Evolutionary conservation across 768 basidiomycete genomes (phyloP).

Genomic region (Lactarius vividus): DNA sequence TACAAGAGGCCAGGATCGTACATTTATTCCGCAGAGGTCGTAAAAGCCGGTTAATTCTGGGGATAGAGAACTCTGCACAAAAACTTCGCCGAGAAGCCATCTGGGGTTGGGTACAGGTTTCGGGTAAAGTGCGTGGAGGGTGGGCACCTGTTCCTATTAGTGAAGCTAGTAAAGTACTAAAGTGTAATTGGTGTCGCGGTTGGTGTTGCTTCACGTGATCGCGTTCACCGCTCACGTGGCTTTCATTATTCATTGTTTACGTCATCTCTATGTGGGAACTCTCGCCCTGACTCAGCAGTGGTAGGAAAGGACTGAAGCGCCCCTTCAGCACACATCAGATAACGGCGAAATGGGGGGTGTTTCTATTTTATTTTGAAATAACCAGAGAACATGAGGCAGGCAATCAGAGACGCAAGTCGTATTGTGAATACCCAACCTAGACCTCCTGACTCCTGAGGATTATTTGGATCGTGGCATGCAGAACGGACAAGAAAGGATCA

Average conservation of each 20-base stretch:
- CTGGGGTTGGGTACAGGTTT: not conserved
- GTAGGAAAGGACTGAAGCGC: no score
- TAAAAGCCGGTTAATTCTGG: constrained; percentile 45
- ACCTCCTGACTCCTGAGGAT: not conserved
- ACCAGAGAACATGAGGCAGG: no score
- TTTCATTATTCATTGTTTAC: not conserved
- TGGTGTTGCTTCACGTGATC: not conserved
- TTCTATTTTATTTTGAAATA: no score
- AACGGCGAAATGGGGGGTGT: not conserved
- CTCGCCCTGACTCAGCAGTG: no score
- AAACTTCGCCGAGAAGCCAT: constrained; percentile 4
- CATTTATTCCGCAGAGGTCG: constrained; percentile 50
- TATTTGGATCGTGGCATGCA: not conserved
- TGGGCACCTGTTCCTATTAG: not conserved
- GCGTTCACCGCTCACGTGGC: not conserved
- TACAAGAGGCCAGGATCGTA: constrained; percentile 34
- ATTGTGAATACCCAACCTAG: not conserved
- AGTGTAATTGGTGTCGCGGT: not conserved
- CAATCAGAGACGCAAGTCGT: no score
- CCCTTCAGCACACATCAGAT: not conserved
- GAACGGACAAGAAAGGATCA: not conserved
- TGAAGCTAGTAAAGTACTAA: not conserved
- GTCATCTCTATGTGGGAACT: not conserved
- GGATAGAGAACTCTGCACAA: constrained; percentile 35
- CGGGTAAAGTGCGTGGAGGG: no score